A percentile compares a stretch with the other conserved stretches of the same genome.
These are phyloP conservation scores for Sanghuangporus baumii DNA, from an alignment of 1,284 basidiomycete species.

Conservation along the genomic window DNA sequence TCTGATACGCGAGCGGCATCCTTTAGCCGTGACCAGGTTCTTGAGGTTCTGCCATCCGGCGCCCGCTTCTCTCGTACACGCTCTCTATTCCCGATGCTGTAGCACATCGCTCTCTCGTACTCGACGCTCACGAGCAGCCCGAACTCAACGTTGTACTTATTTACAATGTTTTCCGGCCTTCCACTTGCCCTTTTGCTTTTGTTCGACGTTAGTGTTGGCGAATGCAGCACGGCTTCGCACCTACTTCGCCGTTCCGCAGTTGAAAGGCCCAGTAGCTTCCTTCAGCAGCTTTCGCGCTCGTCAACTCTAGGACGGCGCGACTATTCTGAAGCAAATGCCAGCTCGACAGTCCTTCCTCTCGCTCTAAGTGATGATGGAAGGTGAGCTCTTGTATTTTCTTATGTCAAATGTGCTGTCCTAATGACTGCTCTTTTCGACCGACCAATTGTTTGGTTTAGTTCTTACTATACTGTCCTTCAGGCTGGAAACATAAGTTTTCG, in stretches of 20 bases:
- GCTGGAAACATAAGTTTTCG: constrained; percentile 60
- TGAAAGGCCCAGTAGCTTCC: neutral
- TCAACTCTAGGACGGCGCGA: neutral
- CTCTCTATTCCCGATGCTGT: neutral
- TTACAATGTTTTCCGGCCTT: neutral
- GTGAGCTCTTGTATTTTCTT: neutral
- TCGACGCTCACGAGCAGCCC: neutral
- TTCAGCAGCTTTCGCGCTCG: neutral
- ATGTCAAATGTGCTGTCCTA: neutral
- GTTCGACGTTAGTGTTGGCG: neutral
- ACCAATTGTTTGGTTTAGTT: constrained; percentile 31
- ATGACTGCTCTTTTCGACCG: neutral
- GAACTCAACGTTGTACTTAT: neutral
- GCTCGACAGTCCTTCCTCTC: constrained; percentile 3
- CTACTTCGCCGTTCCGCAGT: neutral
- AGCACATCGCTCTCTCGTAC: neutral
- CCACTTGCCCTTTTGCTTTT: neutral
- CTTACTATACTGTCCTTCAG: constrained; percentile 58
- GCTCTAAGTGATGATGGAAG: constrained; percentile 9
- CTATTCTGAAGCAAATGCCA: neutral
- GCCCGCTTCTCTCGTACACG: neutral
- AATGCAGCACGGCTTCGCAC: neutral
- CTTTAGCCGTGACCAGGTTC: neutral
- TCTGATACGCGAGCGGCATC: neutral
- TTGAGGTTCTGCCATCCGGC: neutral